These are phyloP conservation scores for Zanthoxylum bungeanum DNA, from an alignment of 345 rosid genomes.

Conservation along the genomic window DNA sequence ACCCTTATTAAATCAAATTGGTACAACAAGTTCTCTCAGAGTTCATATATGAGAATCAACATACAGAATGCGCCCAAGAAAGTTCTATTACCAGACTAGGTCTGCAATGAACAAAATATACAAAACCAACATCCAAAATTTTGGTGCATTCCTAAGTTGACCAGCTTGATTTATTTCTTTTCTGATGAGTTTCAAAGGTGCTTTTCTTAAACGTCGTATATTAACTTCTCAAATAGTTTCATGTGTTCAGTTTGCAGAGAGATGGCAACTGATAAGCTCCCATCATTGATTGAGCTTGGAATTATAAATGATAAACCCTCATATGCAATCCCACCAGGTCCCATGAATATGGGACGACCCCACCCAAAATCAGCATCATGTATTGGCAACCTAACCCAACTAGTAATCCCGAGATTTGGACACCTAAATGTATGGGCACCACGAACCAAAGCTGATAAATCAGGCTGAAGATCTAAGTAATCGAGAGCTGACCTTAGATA, in stretches of 20 bases:
- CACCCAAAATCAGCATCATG: conserved; percentile 94
- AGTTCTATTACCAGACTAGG: neutral
- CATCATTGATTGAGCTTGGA: conserved; percentile 76
- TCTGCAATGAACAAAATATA: neutral
- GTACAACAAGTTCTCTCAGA: neutral
- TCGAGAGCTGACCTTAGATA: conserved; percentile 97
- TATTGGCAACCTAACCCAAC: conserved; percentile 84
- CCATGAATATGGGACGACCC: conserved; percentile 94
- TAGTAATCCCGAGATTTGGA: conserved; percentile 86
- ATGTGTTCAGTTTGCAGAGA: conserved; percentile 73
- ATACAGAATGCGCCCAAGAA: neutral
- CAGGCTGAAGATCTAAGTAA: conserved; percentile 86
- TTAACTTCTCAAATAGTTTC: conserved; percentile 66
- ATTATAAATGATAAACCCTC: conserved; percentile 77
- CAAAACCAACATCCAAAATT: neutral
- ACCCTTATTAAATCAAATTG: neutral
- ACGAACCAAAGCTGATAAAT: conserved; percentile 66
- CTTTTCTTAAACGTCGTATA: conserved; percentile 37
- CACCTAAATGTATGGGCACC: conserved; percentile 83
- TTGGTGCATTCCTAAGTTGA: neutral
- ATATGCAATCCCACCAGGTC: conserved; percentile 82
- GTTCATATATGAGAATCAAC: neutral
- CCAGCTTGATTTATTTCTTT: neutral
- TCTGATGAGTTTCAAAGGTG: neutral
- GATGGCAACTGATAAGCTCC: conserved; percentile 77